These are phyloP conservation scores for Trichoderma oligosporum DNA, from an alignment of 2,329 filamentous ascomycete species.

Conservation along the genomic window DNA sequence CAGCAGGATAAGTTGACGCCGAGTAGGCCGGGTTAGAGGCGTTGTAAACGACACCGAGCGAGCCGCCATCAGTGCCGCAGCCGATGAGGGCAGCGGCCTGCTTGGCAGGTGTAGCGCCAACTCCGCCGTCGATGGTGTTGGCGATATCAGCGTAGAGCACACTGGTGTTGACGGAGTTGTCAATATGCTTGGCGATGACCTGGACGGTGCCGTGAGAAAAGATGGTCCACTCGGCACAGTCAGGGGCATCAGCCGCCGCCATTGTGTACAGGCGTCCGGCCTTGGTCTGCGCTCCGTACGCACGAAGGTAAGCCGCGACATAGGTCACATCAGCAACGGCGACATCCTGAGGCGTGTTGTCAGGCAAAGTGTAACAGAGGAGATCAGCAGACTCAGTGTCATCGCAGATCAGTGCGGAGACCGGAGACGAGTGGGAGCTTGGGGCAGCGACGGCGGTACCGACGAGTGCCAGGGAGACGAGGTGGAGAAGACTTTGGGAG, in stretches of 20 bases:
- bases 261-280: conserved; percentile 21
- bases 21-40: conserved; percentile 20
- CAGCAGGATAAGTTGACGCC: too few relatives aligned
- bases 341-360: conserved; percentile 23
- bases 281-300: conserved; percentile 3
- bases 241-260: conserved; percentile 19
- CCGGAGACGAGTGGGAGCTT: background rate
- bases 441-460: too few relatives aligned
- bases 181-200: conserved; percentile 29
- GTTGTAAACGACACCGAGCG: conserved; percentile 22
- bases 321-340: conserved; percentile 23
- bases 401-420: too few relatives aligned
- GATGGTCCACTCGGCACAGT: conserved; percentile 27
- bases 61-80: conserved; percentile 29
- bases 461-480: too few relatives aligned
- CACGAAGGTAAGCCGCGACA: conserved; percentile 22
- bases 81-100: conserved; percentile 25
- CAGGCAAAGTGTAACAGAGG: conserved; percentile 23
- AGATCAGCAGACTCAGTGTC: conserved; percentile 10
- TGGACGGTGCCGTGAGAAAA: conserved; percentile 21
- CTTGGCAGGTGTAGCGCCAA: conserved; percentile 15
- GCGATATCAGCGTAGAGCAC: conserved; percentile 29
- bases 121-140: conserved; percentile 28
- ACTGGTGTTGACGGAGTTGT: conserved; percentile 21
- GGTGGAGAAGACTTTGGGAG: too few relatives aligned